phyloP scores from a whole-genome alignment of 805 yeast species.

The Saturnispora hagleri region DNA sequence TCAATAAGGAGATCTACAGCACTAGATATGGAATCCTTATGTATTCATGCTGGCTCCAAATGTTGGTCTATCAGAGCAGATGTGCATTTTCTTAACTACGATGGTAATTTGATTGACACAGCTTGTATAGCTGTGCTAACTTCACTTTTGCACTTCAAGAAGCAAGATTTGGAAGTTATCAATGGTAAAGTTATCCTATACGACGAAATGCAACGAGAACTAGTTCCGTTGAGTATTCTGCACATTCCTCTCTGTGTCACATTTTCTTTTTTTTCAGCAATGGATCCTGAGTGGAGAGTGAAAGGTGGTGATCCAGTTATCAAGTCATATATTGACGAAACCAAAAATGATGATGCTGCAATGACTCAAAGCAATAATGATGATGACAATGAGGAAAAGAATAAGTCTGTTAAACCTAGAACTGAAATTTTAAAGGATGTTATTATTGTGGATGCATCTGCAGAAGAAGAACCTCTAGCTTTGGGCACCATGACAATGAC shows the following conservation, averaged over 20 bases:
- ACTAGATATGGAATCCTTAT: conserved; percentile 79
- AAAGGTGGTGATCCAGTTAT: conserved; percentile 35
- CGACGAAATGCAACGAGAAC: conserved; percentile 69
- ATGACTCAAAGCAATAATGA: neutral
- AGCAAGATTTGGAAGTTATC: conserved; percentile 72
- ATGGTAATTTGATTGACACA: conserved; percentile 88
- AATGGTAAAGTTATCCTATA: conserved; percentile 56
- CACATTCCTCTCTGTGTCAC: conserved; percentile 89
- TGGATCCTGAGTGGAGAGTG: conserved; percentile 54
- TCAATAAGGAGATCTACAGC: conserved; percentile 88
- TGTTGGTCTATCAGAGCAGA: conserved; percentile 92
- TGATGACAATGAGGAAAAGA: neutral
- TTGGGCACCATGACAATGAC: conserved; percentile 81
- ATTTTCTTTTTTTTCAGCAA: conserved; percentile 74
- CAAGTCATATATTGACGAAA: conserved; percentile 1
- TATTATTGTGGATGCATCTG: conserved; percentile 64
- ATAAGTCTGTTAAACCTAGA: conserved; percentile 1
- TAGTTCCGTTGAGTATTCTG: conserved; percentile 73
- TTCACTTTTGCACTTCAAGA: conserved; percentile 70
- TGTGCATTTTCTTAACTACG: conserved; percentile 78
- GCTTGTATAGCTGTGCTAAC: conserved; percentile 87
- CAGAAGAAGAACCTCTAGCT: conserved; percentile 66
- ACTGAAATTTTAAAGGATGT: conserved; percentile 45
- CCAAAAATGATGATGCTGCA: conserved; percentile 6
- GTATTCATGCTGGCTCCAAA: conserved; percentile 83